These are phyloP conservation scores for Cydonia oblonga DNA, from an alignment of 331 rosid species.

Conservation along the genomic window DNA sequence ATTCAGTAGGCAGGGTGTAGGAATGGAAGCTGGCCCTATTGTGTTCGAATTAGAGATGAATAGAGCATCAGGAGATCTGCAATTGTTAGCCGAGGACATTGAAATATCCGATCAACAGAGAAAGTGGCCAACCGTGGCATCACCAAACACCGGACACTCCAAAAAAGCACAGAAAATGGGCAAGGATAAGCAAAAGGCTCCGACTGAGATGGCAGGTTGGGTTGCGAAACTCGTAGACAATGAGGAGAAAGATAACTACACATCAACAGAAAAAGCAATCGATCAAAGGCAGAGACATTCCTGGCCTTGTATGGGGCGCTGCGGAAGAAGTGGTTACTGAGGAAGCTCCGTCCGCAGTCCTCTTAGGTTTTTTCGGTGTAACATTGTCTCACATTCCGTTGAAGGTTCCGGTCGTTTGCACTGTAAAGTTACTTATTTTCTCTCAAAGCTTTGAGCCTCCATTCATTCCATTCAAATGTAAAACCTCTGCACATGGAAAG, in stretches of 20 bases:
- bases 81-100: constrained; percentile 6
- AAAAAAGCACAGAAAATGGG: constrained; percentile 21
- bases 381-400: not conserved
- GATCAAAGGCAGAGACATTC: constrained; percentile 55
- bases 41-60: constrained; percentile 23
- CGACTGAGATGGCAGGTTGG: constrained; percentile 45
- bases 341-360: constrained; percentile 42
- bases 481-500: too few relatives aligned
- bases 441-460: not conserved
- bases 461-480: too few relatives aligned
- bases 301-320: constrained; percentile 43
- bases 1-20: constrained; percentile 15
- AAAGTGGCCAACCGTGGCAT: constrained; percentile 10
- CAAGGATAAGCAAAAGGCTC: constrained; percentile 31
- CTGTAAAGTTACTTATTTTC: not conserved
- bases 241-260: constrained; percentile 16
- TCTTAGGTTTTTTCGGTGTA: not conserved
- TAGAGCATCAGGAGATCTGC: constrained; percentile 14
- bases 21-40: constrained; percentile 3
- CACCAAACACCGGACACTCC: constrained; percentile 1
- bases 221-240: constrained; percentile 35
- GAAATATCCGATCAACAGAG: constrained; percentile 16
- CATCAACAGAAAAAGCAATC: constrained; percentile 39
- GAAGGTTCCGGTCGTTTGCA: not conserved
- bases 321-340: constrained; percentile 64